These are phyloP conservation scores for Amanita muscaria DNA, from an alignment of 768 basidiomycete species.

Conservation along the genomic window DNA sequence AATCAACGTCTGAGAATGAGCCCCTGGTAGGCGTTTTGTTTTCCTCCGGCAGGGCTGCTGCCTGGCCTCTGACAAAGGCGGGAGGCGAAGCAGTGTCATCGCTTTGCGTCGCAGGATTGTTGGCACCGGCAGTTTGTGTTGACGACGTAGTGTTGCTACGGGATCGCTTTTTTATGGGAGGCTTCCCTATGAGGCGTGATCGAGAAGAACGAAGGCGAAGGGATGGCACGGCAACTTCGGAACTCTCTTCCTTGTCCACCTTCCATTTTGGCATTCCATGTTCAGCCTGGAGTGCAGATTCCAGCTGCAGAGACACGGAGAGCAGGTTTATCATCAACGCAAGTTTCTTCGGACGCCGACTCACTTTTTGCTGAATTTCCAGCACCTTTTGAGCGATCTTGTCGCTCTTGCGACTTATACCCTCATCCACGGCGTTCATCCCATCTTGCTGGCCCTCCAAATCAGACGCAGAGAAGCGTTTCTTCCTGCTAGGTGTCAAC, in stretches of 20 bases:
- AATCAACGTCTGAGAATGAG: conserved; percentile 28
- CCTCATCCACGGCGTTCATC: conserved; percentile 81
- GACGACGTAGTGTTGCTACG: conserved; percentile 62
- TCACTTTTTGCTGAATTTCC: conserved; percentile 86
- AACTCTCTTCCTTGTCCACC: conserved; percentile 45
- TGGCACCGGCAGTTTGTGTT: conserved; percentile 34
- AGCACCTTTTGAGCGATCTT: conserved; percentile 82
- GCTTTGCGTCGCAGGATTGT: conserved; percentile 15
- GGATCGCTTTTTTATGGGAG: conserved; percentile 32
- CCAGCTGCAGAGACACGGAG: conserved; percentile 41
- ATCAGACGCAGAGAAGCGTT: conserved; percentile 71
- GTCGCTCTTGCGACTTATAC: conserved; percentile 78
- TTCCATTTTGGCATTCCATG: conserved; percentile 34
- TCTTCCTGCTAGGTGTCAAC: conserved; percentile 44
- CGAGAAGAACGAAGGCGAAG: conserved; percentile 30
- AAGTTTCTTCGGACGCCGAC: conserved; percentile 13
- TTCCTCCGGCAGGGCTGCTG: conserved; percentile 22
- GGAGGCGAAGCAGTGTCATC: conserved; percentile 21
- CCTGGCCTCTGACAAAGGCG: conserved; percentile 11
- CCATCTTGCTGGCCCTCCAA: conserved; percentile 61
- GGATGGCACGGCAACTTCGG: conserved; percentile 33
- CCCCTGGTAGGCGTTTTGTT: conserved; percentile 33
- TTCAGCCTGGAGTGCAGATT: conserved; percentile 62
- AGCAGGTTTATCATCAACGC: neutral
- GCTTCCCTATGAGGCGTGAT: conserved; percentile 22